These are phyloP conservation scores for Amanita pseudoporphyria DNA, from an alignment of 768 basidiomycete genomes.

Conservation along the genomic window DNA sequence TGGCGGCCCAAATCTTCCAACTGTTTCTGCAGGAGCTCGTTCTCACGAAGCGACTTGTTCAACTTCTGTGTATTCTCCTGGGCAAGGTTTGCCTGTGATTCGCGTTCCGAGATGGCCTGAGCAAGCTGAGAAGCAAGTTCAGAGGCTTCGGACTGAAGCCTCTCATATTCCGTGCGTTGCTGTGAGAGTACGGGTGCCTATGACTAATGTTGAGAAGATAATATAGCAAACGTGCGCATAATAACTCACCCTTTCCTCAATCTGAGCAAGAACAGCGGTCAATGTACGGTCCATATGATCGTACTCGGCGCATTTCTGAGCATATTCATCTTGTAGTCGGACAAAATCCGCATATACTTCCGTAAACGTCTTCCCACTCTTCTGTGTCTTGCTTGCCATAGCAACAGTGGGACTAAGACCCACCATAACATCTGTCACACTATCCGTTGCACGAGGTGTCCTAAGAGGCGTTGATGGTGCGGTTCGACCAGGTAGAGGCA, in stretches of 20 bases:
- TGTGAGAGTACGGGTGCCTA: constrained; percentile 88
- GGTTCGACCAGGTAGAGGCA: constrained; percentile 44
- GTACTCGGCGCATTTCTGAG: constrained; percentile 71
- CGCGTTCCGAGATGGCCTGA: constrained; percentile 66
- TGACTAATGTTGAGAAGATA: constrained; percentile 2
- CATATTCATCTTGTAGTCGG: constrained; percentile 72
- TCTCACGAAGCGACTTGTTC: constrained; percentile 46
- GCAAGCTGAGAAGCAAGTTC: constrained; percentile 77
- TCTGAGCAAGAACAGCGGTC: constrained; percentile 73
- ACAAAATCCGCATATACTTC: constrained; percentile 92
- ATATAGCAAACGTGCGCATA: no score
- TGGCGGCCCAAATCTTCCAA: constrained; percentile 80
- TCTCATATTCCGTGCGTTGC: constrained; percentile 84
- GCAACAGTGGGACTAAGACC: constrained; percentile 83
- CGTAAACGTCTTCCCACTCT: constrained; percentile 82
- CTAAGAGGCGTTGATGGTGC: constrained; percentile 40
- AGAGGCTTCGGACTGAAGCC: constrained; percentile 67
- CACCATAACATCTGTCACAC: constrained; percentile 46
- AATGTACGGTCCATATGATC: constrained; percentile 79
- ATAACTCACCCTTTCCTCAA: constrained; percentile 73
- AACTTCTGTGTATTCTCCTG: constrained; percentile 59
- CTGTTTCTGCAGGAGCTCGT: constrained; percentile 61
- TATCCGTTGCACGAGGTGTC: constrained; percentile 28
- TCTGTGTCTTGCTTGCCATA: constrained; percentile 74
- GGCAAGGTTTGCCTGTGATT: constrained; percentile 43